Evolutionary conservation across 805 yeast genomes (phyloP).

Genomic region (Komagataella phaffii): DNA sequence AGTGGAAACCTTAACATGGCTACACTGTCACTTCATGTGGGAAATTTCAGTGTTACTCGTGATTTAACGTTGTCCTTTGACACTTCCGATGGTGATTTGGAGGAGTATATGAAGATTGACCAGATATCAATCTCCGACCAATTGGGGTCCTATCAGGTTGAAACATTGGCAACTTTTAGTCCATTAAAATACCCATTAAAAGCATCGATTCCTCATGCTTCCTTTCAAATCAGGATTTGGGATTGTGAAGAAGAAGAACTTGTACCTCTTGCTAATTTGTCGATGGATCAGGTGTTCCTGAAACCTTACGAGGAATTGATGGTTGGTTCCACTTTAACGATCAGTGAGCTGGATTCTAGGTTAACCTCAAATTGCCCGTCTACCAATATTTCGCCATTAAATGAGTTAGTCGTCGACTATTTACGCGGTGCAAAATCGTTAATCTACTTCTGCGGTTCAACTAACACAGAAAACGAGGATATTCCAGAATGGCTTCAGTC

Average conservation of each 20-base stretch:
- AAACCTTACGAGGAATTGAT: background rate
- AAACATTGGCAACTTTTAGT: background rate
- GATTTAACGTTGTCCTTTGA: background rate
- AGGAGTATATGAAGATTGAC: background rate
- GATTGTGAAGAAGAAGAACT: background rate
- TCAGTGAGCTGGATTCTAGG: background rate
- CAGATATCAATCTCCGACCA: background rate
- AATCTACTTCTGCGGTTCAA: background rate
- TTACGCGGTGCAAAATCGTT: background rate
- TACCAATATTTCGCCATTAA: background rate
- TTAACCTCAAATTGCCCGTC: background rate
- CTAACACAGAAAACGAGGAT: background rate
- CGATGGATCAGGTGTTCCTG: background rate
- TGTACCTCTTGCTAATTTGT: background rate
- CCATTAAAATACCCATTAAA: background rate
- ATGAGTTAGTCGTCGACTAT: background rate
- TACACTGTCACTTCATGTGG: background rate
- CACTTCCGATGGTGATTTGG: background rate
- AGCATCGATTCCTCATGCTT: background rate
- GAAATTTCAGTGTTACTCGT: background rate
- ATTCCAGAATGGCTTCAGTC: background rate
- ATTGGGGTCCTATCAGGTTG: background rate
- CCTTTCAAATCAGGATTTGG: background rate
- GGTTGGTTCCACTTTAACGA: background rate
- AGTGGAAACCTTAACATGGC: background rate